Base-by-base conservation (phyloP, 1,284 basidiomycete genomes). In the Austroboletus niveus region DNA sequence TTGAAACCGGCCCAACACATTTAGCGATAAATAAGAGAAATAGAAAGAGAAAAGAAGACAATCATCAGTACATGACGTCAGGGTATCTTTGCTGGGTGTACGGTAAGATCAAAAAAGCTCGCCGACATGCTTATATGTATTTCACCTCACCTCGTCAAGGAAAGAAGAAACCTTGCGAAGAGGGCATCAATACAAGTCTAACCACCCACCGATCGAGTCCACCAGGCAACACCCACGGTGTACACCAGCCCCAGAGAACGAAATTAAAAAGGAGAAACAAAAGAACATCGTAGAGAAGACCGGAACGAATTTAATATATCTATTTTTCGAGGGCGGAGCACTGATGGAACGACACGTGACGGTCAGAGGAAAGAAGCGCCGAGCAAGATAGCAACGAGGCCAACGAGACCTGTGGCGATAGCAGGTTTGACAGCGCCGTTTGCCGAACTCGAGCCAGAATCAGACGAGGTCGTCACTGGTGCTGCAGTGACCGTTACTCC, bases 321-420 rank as follows among this genome's bases (percentile, higher is more conserved):
- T 36, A 8, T 11, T 40, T 22, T 22, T 40, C 39, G 20, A 20
- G 39, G 22, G 39, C 41, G 41, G 14, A 29, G 29, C 8, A 6
- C n/a, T 7, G 27, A 29, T 3, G 29, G 9, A 27, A 14, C 8
- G 8, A 14, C 9, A 10, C 36, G 12, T 22, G 24, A 34, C 24
- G 8, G 40, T 66, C 34, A 70, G 11, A 66, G 31, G 22, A 67
- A 20, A 11, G 57, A 45, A 40, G 54, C 57, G 9, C 63, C 56
- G 5, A 68, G 20, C 14, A 66, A 35, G 1, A 52, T 48, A 8
- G 64, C 57, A 32, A 52, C 53, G 11, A 65, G 32, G 3, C 51
- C 65, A 15, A 67, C 54, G 7, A 63, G 15, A 20, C 65, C 52
- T 0, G 65, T 55, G 0, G 62, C 44, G 10, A 65, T 45, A 31